Evolutionary conservation across 768 basidiomycete genomes (phyloP).

Genomic region (Termitomyces sp.): DNA sequence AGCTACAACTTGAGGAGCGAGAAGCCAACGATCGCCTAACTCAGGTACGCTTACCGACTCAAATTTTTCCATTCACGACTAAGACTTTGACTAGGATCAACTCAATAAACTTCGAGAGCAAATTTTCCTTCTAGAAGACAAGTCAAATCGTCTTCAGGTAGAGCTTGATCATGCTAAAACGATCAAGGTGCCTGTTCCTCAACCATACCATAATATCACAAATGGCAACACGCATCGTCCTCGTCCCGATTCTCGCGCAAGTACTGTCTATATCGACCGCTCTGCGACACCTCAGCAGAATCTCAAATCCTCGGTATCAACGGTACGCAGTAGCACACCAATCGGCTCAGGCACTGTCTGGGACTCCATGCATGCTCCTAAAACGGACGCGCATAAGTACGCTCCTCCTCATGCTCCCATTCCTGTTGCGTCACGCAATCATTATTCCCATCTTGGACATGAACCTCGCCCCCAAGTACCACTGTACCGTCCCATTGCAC

Average conservation of each 20-base stretch:
- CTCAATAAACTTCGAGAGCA: constrained; percentile 67
- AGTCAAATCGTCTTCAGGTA: constrained; percentile 48
- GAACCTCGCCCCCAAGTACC: constrained; percentile 19
- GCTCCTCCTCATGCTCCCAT: constrained; percentile 13
- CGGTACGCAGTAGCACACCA: constrained; percentile 39
- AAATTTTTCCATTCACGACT: not conserved
- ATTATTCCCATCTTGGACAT: constrained; percentile 30
- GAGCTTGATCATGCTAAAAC: constrained; percentile 50
- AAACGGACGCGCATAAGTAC: constrained; percentile 22
- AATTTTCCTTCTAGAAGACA: constrained; percentile 54
- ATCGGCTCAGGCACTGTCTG: constrained; percentile 46
- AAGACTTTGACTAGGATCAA: constrained; percentile 46
- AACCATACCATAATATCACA: constrained; percentile 32
- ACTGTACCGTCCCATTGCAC: constrained; percentile 22
- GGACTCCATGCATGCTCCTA: constrained; percentile 62
- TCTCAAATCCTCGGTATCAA: constrained; percentile 25
- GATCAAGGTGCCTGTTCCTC: constrained; percentile 20
- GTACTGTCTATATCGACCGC: constrained; percentile 51
- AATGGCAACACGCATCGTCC: constrained; percentile 41
- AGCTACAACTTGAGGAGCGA: constrained; percentile 69
- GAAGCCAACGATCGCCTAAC: constrained; percentile 64
- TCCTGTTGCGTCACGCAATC: constrained; percentile 28
- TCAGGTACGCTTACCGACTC: constrained; percentile 39
- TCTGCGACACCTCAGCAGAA: constrained; percentile 45
- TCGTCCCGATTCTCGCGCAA: constrained; percentile 73